Conservation (phyloP, 768 basidiomycete species). For the Leccinellum luteum region DNA sequence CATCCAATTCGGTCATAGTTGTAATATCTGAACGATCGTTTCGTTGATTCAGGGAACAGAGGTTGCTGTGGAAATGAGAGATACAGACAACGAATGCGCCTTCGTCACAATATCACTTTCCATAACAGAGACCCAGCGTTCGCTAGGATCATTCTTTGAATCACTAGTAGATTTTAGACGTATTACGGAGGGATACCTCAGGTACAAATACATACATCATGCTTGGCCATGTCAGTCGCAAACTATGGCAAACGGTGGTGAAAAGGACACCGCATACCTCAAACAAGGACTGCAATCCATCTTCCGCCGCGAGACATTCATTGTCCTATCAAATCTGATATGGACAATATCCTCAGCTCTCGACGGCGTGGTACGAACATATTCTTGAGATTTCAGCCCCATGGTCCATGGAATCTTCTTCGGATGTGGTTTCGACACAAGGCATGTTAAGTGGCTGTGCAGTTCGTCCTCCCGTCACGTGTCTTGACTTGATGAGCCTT, state of each 20-base stretch:
- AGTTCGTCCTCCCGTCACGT: conserved; percentile 21
- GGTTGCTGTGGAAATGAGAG: conserved; percentile 56
- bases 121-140: conserved; percentile 7
- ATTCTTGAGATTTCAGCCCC: neutral
- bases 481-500: conserved; percentile 1
- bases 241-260: conserved; percentile 66
- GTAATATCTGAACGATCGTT: neutral
- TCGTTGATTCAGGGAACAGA: conserved; percentile 33
- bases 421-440: neutral
- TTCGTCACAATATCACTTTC: conserved; percentile 30
- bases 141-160: conserved; percentile 22
- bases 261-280: conserved; percentile 56
- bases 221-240: conserved; percentile 30
- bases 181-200: conserved; percentile 21
- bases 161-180: neutral
- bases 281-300: conserved; percentile 60
- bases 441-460: neutral
- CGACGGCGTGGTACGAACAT: conserved; percentile 21
- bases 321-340: conserved; percentile 6
- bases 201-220: conserved; percentile 12
- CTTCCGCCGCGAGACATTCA: conserved; percentile 32
- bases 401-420: neutral
- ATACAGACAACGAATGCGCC: conserved; percentile 51
- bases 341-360: conserved; percentile 21
- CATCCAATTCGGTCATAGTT: neutral